These are phyloP conservation scores for Erigeron philadelphicus DNA, from an alignment of 140 eudicot species.

Conservation along the genomic window DNA sequence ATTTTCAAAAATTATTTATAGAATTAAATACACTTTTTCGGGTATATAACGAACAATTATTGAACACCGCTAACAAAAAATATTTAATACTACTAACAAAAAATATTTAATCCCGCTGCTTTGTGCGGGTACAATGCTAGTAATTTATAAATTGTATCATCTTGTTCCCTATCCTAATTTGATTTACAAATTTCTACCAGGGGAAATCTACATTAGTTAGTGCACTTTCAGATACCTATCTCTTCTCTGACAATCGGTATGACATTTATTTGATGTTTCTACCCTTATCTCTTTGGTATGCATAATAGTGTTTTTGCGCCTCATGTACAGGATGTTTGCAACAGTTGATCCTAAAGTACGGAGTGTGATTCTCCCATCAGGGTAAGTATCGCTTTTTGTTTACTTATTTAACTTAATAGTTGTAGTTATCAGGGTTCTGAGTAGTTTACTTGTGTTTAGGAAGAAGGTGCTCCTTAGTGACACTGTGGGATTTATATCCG, in stretches of 20 bases:
- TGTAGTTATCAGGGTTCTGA: neutral
- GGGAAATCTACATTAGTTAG: conserved; percentile 96
- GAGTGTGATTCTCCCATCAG: conserved; percentile 86
- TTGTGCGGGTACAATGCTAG: no score
- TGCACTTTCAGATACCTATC: conserved; percentile 61
- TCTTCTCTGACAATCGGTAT: conserved; percentile 91
- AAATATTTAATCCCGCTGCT: no score
- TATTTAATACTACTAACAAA: no score
- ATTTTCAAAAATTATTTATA: no score
- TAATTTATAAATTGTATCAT: neutral
- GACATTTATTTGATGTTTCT: neutral
- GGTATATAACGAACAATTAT: no score
- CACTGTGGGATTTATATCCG: conserved; percentile 95
- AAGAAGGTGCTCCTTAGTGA: conserved; percentile 91
- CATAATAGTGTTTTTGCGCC: conserved; percentile 1
- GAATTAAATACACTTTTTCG: no score
- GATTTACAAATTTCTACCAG: conserved; percentile 32
- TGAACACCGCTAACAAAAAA: no score
- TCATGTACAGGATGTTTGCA: conserved; percentile 76
- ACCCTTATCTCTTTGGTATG: neutral
- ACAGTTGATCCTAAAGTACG: conserved; percentile 88
- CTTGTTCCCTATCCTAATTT: conserved; percentile 3
- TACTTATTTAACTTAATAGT: neutral
- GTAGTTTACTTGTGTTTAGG: conserved; percentile 34
- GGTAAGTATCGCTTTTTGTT: conserved; percentile 48